Evolutionary conservation across 495 filamentous ascomycete species (phyloP).

Genomic region (Aspergillus carlsbadensis): DNA sequence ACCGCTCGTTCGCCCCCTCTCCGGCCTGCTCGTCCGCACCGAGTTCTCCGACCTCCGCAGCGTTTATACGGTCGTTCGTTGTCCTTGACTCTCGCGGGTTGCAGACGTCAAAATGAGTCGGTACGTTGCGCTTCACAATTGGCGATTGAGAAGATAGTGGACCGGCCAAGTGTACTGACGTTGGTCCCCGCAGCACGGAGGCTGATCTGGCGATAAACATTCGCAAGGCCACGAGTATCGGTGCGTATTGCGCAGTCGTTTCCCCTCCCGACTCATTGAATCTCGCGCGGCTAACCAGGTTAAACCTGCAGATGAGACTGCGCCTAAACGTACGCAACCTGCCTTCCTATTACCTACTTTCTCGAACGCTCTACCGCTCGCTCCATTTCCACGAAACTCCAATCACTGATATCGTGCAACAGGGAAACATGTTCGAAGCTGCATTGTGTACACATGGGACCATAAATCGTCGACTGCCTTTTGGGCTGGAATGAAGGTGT

Average conservation of each 20-base stretch:
- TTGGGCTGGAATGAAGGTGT: conserved; percentile 99
- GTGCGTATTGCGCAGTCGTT: conserved; percentile 37
- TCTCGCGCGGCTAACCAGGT: conserved; percentile 28
- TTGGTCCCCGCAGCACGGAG: conserved; percentile 65
- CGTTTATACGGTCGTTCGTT: conserved; percentile 16
- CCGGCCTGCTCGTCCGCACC: conserved; percentile 21
- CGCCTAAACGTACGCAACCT: conserved; percentile 76
- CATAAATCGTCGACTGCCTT: conserved; percentile 96
- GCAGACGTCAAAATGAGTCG: conserved; percentile 42
- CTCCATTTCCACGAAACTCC: not conserved
- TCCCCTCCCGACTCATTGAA: not conserved
- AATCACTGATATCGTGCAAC: conserved; percentile 9
- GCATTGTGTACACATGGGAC: conserved; percentile 99
- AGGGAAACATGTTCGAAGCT: conserved; percentile 96
- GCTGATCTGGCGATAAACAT: conserved; percentile 93
- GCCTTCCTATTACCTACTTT: not conserved
- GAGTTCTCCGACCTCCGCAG: conserved; percentile 23
- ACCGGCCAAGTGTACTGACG: conserved; percentile 7
- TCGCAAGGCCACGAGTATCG: conserved; percentile 89
- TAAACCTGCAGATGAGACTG: conserved; percentile 71
- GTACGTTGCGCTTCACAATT: conserved; percentile 29
- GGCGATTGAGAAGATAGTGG: not conserved
- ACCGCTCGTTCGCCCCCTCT: conserved; percentile 6
- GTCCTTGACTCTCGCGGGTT: conserved; percentile 24
- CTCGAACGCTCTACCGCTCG: not conserved